Conservation (phyloP, 1,284 basidiomycete genomes). For the Clitocybe nebularis region DNA sequence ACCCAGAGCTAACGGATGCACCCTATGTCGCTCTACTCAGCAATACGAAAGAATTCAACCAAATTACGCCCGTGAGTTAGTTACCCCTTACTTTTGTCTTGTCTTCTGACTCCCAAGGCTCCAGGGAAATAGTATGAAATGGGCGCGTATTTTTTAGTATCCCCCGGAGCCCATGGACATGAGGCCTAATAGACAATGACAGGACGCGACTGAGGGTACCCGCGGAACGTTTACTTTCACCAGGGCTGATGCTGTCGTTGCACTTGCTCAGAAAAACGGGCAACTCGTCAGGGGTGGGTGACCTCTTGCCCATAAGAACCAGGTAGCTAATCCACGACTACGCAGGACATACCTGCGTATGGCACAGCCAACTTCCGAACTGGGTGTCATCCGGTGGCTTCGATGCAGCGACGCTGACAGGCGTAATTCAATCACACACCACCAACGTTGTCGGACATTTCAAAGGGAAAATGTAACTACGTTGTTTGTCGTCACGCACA, state of each 20-base stretch:
- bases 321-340: slow-evolving; percentile 5
- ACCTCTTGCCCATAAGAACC: background rate
- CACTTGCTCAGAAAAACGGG: slow-evolving; percentile 40
- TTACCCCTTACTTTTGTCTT: too few relatives aligned
- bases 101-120: too few relatives aligned
- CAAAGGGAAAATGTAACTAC: slow-evolving; percentile 45
- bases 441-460: slow-evolving; percentile 44
- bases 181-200: background rate
- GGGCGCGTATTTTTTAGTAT: slow-evolving; percentile 28
- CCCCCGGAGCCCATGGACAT: background rate
- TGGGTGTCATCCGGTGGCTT: slow-evolving; percentile 47
- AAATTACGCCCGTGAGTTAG: slow-evolving; percentile 40
- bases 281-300: slow-evolving; percentile 34
- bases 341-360: slow-evolving; percentile 47
- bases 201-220: slow-evolving; percentile 52
- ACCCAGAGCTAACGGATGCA: slow-evolving; percentile 44
- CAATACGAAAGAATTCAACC: slow-evolving; percentile 42
- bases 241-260: slow-evolving; percentile 40
- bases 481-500: slow-evolving; percentile 4
- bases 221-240: slow-evolving; percentile 45
- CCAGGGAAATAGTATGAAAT: slow-evolving; percentile 51
- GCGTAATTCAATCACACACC: slow-evolving; percentile 43
- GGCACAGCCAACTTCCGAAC: slow-evolving; percentile 51
- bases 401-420: slow-evolving; percentile 37
- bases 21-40: slow-evolving; percentile 39